Conservation (phyloP, 768 basidiomycete species). For the Tulasnella sp. region DNA sequence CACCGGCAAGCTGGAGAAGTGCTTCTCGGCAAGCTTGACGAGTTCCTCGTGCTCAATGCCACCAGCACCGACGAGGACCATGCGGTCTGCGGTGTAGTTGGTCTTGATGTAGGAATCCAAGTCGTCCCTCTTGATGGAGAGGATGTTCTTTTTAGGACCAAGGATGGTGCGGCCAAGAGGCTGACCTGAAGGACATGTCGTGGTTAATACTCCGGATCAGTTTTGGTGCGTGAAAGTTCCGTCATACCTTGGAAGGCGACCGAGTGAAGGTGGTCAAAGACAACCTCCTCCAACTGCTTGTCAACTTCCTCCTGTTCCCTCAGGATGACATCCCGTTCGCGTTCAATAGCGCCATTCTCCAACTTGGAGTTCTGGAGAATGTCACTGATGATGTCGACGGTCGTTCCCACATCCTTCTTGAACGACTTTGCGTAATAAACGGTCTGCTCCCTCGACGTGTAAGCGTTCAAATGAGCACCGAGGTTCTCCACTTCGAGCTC, state of each 20-base stretch:
- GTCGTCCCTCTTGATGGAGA: conserved; percentile 88
- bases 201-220: neutral
- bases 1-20: conserved; percentile 81
- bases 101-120: conserved; percentile 85
- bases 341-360: conserved; percentile 74
- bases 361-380: conserved; percentile 96
- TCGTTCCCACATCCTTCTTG: conserved; percentile 80
- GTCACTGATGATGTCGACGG: conserved; percentile 96
- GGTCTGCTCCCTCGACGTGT: conserved; percentile 97
- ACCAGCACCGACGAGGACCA: conserved; percentile 96
- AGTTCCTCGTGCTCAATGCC: conserved; percentile 87
- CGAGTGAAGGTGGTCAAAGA: conserved; percentile 95
- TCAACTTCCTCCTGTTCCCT: conserved; percentile 98
- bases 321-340: conserved; percentile 92
- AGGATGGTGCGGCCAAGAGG: conserved; percentile 95
- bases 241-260: conserved; percentile 91
- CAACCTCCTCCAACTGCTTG: conserved; percentile 96
- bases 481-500: conserved; percentile 98
- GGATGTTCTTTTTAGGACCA: conserved; percentile 89
- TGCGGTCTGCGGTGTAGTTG: conserved; percentile 97
- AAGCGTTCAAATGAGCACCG: conserved; percentile 94
- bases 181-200: conserved; percentile 46
- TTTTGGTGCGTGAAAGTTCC: neutral
- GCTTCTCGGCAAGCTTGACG: conserved; percentile 88
- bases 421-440: conserved; percentile 99